These are phyloP conservation scores for Asclepias syriaca DNA, from an alignment of 257 asterid species.

Conservation along the genomic window DNA sequence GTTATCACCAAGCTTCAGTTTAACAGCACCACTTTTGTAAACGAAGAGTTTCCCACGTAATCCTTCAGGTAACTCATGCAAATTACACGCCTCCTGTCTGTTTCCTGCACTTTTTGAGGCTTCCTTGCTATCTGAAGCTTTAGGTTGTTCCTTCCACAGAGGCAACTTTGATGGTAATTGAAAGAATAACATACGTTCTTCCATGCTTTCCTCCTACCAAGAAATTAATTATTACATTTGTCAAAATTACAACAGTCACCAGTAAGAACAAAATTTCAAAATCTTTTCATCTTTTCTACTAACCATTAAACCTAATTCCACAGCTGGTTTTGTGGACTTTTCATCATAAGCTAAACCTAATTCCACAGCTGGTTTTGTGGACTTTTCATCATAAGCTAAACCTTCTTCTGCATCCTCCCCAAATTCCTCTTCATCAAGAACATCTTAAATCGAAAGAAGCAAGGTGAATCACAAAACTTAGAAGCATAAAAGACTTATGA, in stretches of 20 bases:
- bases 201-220: slow-evolving; percentile 51
- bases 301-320: slow-evolving; percentile 68
- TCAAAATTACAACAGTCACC: background rate
- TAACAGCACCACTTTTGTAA: slow-evolving; percentile 67
- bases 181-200: slow-evolving; percentile 50
- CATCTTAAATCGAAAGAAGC: slow-evolving; percentile 40
- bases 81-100: slow-evolving; percentile 24
- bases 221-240: background rate
- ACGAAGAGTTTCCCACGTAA: slow-evolving; percentile 72
- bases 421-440: slow-evolving; percentile 73
- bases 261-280: background rate
- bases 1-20: slow-evolving; percentile 79
- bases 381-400: slow-evolving; percentile 37
- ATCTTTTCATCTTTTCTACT: slow-evolving; percentile 16
- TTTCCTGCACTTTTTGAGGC: slow-evolving; percentile 21
- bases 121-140: slow-evolving; percentile 26
- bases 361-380: slow-evolving; percentile 36
- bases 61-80: slow-evolving; percentile 55
- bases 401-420: slow-evolving; percentile 31
- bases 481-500: background rate
- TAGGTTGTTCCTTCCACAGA: slow-evolving; percentile 23
- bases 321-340: slow-evolving; percentile 32
- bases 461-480: background rate
- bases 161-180: slow-evolving; percentile 66
- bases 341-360: slow-evolving; percentile 44